phyloP scores from a whole-genome alignment of 1,284 basidiomycete species.

The Ustilago sp. region DNA sequence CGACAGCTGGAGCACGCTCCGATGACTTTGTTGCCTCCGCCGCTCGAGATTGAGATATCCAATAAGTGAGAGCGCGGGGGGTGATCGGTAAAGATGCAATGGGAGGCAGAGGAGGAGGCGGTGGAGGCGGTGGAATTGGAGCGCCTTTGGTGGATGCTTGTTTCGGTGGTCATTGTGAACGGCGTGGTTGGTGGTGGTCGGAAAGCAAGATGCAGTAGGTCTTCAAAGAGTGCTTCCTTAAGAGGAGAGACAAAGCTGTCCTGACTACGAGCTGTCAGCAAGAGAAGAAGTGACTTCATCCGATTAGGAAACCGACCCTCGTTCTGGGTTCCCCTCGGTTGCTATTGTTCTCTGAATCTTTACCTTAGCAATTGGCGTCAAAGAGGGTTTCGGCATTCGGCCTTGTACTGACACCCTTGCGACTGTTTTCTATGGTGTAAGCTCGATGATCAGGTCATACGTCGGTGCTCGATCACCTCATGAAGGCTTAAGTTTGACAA shows the following conservation, averaged over 20 bases:
- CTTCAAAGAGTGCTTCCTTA: neutral
- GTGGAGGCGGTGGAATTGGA: conserved; percentile 14
- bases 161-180: conserved; percentile 15
- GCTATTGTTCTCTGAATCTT: neutral
- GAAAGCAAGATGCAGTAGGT: neutral
- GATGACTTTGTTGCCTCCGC: conserved; percentile 6
- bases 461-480: neutral
- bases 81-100: neutral
- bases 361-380: no score
- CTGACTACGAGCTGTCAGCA: neutral
- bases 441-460: no score
- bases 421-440: no score
- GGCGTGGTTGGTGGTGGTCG: neutral
- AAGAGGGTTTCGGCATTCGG: no score
- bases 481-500: neutral
- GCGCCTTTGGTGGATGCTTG: neutral
- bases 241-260: no score
- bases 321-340: neutral
- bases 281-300: neutral
- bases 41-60: neutral
- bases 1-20: conserved; percentile 39
- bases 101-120: conserved; percentile 4
- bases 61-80: conserved; percentile 6
- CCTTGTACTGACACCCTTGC: no score
- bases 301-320: neutral